phyloP scores from a whole-genome alignment of 2,329 filamentous ascomycete genomes.

The Hypoxylon sp. region DNA sequence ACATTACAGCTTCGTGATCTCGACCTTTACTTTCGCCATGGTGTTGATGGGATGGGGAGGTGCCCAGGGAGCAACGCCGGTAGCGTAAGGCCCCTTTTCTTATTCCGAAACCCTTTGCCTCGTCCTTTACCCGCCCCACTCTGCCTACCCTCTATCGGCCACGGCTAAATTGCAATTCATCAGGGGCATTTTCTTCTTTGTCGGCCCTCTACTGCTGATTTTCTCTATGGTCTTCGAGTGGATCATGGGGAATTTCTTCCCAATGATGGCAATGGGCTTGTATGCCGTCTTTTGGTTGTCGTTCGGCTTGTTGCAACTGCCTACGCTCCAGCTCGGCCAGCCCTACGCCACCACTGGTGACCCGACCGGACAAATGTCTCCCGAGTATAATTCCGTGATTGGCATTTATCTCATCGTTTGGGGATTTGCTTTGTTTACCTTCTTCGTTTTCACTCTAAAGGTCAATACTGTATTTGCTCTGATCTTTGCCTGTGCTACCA shows the following conservation, averaged over 20 bases:
- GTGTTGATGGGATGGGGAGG: conserved; percentile 59
- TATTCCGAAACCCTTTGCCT: background rate
- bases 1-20: conserved; percentile 56
- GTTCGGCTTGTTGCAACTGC: conserved; percentile 66
- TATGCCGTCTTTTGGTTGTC: conserved; percentile 67
- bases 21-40: conserved; percentile 57
- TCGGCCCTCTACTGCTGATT: conserved; percentile 63
- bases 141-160: conserved; percentile 1
- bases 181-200: conserved; percentile 59
- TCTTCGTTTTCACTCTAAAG: conserved; percentile 66
- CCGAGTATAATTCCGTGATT: conserved; percentile 65
- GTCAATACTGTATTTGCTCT: conserved; percentile 66
- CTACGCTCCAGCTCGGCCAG: conserved; percentile 62
- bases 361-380: conserved; percentile 60
- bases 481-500: conserved; percentile 65
- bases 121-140: conserved; percentile 4
- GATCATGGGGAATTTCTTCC: conserved; percentile 67
- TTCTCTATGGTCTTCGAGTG: conserved; percentile 67
- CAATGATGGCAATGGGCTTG: conserved; percentile 68
- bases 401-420: conserved; percentile 67
- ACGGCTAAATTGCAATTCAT: conserved; percentile 33
- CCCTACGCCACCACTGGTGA: conserved; percentile 61
- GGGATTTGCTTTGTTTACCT: conserved; percentile 67
- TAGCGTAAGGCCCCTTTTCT: conserved; percentile 51
- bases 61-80: conserved; percentile 53